phyloP scores from a whole-genome alignment of 371 early-diverging fungal species.

The Circinella minor region DNA sequence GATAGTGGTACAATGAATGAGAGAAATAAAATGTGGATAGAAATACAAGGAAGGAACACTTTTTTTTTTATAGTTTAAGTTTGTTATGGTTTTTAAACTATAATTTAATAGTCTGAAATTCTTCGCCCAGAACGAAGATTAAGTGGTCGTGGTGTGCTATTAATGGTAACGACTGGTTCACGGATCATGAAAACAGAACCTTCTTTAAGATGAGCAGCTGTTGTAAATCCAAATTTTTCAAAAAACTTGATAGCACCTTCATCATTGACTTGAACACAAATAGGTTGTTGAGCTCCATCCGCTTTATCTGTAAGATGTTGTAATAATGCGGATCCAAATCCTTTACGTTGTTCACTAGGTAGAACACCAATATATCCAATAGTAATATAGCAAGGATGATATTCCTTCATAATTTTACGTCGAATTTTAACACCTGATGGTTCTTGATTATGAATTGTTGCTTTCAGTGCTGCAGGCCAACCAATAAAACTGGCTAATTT shows the following conservation, averaged over 20 bases:
- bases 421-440: conserved; percentile 41
- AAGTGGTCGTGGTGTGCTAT: conserved; percentile 25
- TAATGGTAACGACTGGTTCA: conserved; percentile 20
- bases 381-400: conserved; percentile 31
- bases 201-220: conserved; percentile 23
- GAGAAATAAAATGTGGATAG: too few relatives aligned
- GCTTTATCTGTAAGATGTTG: conserved; percentile 45
- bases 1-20: too few relatives aligned
- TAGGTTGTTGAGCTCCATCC: conserved; percentile 89
- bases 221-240: conserved; percentile 39
- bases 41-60: not conserved
- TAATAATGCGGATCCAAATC: conserved; percentile 39
- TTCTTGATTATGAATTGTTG: conserved; percentile 31
- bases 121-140: conserved; percentile 47
- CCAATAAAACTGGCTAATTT: conserved; percentile 43
- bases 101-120: conserved; percentile 25
- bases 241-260: conserved; percentile 81
- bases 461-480: conserved; percentile 36
- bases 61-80: not conserved
- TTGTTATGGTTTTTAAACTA: not conserved
- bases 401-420: conserved; percentile 32
- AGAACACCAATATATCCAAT: conserved; percentile 51
- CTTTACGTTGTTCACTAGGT: conserved; percentile 49
- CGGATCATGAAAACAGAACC: conserved; percentile 39
- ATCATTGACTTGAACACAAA: conserved; percentile 79